Base-by-base conservation (phyloP, 2,329 filamentous ascomycete genomes). In the Epichloe coenophiala region DNA sequence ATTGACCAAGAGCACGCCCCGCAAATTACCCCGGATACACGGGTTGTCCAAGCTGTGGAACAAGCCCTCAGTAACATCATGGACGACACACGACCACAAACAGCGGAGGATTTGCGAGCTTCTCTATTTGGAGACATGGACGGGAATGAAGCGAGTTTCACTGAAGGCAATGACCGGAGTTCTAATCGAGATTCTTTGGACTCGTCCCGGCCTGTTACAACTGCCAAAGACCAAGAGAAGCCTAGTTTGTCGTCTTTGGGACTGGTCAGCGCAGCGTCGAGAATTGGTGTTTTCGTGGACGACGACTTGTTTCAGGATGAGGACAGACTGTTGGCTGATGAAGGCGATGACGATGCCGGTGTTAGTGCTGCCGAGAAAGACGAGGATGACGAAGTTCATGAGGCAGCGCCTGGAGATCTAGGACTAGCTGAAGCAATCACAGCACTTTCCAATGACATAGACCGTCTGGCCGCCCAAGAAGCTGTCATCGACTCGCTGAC, bases 281-380 rank as follows among this genome's bases (percentile, higher is more conserved):
- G 88, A 21, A 89, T 90, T 53, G 90, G 91, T 1, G 93, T 98
- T 2, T 98, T 98, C 64, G 81, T 87, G 6, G 87, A 95, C 57
- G 87, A 97, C 61, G 88, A 97, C 61, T 77, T 98, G 5, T 97
- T 96, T 63, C 85, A 83, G 2, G 91, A 97, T 56, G 88, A 95
- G 60, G 81, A 87, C 59, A 89, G 83, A 59, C 88, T 88, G 57
- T 73, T 90, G 5, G 85, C 90, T 48, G 91, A 96, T 58, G 89
- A 95, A 49, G 40, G 8, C 59, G 82, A 84, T 48, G 87, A 89
- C 47, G 88, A 91, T 52, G 75, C 76, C 1, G 78, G 81, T 9
- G 74, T 74, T 21, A 72, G 73, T 19, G 71, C 72, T 2, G 72
- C 74, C 2, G 56, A 58, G 12, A 72, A 74, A 3, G 79, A 81